Evolutionary conservation across 2,329 filamentous ascomycete genomes (phyloP), one percentile per base, ranked within the genome.

Genomic region (Daldinia eschscholtzii): DNA sequence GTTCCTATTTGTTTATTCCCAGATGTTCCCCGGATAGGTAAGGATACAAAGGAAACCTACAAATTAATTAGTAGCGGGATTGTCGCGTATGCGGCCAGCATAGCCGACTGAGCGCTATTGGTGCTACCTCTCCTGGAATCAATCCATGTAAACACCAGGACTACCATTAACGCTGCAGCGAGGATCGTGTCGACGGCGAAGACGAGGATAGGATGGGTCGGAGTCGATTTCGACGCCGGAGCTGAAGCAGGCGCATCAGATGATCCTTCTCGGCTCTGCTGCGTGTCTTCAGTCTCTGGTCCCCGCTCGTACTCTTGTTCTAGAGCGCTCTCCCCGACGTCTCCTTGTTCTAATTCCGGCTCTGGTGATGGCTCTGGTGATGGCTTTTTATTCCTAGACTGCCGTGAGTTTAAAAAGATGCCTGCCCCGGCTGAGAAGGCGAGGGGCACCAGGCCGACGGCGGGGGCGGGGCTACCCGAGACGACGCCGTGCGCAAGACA

Each of bases 61-160:
- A 83, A 82, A 70, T 79, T 82, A 37, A 79, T 63, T 30, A 83
- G 70, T 48, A 83, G 74, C 41, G 81, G 82, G 18, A 83, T 77
- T 2, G 82, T 83, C 10, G 78, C 78, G 69, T 83, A 83, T 12
- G 81, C 79, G 41, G 80, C 81, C 35, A 83, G 75, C 81, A 82
- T 82, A 44, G 76, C 79, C 56, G 81, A 67, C 59, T 78, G 75
- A 2, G 78, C 73, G 30, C 75, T 74, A 10, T 64, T 63, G 10
- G 60, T 56, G 65, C 62, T 61, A 9, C 62, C 41, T 6, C 64
- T 56, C 6, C 73, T 67, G 15, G 73, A 73, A 37, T 70, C 68
- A 42, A 79, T 78, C 81, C 81, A 83, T 0, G 81, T 82, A 39
- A 81, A 80, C 23, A 82, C 79, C 57, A 84, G 65, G 4, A 83